These are phyloP conservation scores for Cladorrhinum sp. DNA, from an alignment of 2,329 filamentous ascomycete species.

Conservation along the genomic window DNA sequence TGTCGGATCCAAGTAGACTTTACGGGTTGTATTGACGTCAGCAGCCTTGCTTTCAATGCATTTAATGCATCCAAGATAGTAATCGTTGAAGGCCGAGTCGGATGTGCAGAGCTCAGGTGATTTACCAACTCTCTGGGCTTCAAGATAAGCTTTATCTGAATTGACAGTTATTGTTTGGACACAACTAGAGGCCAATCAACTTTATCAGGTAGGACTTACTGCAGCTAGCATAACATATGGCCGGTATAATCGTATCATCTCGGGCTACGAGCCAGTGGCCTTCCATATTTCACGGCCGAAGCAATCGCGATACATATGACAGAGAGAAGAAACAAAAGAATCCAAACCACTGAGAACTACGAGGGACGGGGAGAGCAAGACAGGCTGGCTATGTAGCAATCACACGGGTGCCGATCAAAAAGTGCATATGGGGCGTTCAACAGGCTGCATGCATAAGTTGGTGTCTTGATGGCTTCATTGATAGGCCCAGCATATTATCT, in stretches of 20 bases:
- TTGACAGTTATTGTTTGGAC: not conserved
- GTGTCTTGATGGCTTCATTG: too few relatives aligned
- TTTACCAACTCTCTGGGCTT: constrained; percentile 50
- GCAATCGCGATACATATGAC: too few relatives aligned
- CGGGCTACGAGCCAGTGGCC: not conserved
- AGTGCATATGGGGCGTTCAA: not conserved
- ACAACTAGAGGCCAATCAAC: not conserved
- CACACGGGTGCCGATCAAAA: not conserved
- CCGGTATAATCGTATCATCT: not conserved
- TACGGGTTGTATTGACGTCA: constrained; percentile 20
- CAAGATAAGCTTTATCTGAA: constrained; percentile 43
- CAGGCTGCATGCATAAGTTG: too few relatives aligned
- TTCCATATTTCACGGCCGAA: too few relatives aligned
- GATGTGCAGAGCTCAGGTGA: constrained; percentile 42
- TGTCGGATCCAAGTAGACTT: not conserved
- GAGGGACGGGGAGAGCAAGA: not conserved
- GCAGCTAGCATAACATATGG: not conserved
- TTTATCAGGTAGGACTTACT: not conserved
- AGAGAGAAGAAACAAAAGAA: not conserved
- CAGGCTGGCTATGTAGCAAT: not conserved
- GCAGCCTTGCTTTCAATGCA: constrained; percentile 41
- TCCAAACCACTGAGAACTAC: too few relatives aligned
- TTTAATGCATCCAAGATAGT: constrained; percentile 37
- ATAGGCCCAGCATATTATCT: too few relatives aligned
- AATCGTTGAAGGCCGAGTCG: constrained; percentile 41